Evolutionary conservation across 352 stramenopile species (phyloP).

Genomic region (Globisporangium spiculum): DNA sequence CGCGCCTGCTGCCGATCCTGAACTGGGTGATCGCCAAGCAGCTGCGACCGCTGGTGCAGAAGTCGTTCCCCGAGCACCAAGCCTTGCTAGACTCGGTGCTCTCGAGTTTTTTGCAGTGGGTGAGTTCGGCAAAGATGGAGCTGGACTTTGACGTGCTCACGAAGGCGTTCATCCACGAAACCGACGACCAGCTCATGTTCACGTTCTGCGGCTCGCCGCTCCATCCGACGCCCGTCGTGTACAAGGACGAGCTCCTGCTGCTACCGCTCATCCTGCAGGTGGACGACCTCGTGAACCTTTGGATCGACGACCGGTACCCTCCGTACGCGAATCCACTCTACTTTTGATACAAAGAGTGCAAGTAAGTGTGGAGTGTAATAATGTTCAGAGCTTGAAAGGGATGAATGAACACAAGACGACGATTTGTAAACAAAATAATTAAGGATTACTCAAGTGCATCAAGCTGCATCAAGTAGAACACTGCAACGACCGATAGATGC

Average conservation of each 20-base stretch:
- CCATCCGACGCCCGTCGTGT: slow-evolving; percentile 52
- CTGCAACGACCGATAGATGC: background rate
- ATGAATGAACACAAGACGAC: background rate
- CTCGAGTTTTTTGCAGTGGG: slow-evolving; percentile 33
- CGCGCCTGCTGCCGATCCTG: slow-evolving; percentile 41
- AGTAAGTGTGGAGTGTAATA: background rate
- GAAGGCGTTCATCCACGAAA: slow-evolving; percentile 55
- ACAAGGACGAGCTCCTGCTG: slow-evolving; percentile 56
- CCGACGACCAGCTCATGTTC: slow-evolving; percentile 45
- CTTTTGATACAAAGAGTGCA: slow-evolving; percentile 29
- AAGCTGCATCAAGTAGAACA: background rate
- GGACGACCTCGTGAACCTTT: slow-evolving; percentile 71
- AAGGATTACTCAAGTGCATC: background rate
- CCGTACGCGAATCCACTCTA: slow-evolving; percentile 71
- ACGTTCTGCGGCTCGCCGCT: slow-evolving; percentile 47
- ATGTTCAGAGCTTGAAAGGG: background rate
- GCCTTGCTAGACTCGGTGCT: slow-evolving; percentile 55
- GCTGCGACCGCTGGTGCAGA: slow-evolving; percentile 36
- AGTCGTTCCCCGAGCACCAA: slow-evolving; percentile 54
- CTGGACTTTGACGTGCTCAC: slow-evolving; percentile 61
- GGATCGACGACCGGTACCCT: slow-evolving; percentile 69
- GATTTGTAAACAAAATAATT: background rate
- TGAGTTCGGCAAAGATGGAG: slow-evolving; percentile 44
- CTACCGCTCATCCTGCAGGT: slow-evolving; percentile 60
- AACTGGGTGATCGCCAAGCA: slow-evolving; percentile 37